Base-by-base conservation (phyloP, 768 basidiomycete species). In the Sporobolomyces pararoseus region DNA sequence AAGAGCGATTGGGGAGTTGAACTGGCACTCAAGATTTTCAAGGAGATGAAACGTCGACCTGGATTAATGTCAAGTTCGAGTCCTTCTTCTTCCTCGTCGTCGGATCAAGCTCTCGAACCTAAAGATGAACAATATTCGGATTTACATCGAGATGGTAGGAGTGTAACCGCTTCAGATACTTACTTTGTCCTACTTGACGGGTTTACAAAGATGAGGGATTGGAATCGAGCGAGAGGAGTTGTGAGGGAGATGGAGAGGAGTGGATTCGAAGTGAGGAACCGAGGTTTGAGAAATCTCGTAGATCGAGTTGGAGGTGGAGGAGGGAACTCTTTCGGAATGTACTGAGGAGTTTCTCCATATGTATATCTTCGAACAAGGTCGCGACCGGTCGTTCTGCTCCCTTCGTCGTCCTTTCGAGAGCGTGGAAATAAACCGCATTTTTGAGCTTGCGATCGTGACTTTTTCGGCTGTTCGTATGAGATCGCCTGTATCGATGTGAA, bases 121-220 rank as follows among this genome's bases (percentile, higher is more conserved):
- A 86, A 23, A 78, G 90, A 72, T 77, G 75, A 62, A 85, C 86
- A 76, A 86, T 87, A 78, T 80, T 81, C 63, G 58, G 84, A 87
- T 73, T 88, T 91, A 87, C 80, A 79, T 72, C 77, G 78, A 74
- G 77, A 79, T 72, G 82, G 80, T 47, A 76, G 87, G 66, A 79
- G 80, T 63, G 81, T 86, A 66, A 82, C 81, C 49, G 80, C 84
- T 65, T 39, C 57, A 17, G 86, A 87, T 76, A 90, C 90, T 60
- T 94, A 88, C 87, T 88, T 86, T 80, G 81, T 93, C 75, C 77
- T 91, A 53, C 80, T 95, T 70, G 81, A 82, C 21, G 89, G 89
- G 37, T 77, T 94, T 73, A 77, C 84, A 66, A 78, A 79, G 42
- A 83, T 84, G 76, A 80, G 81, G 63, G 84, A 86, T 70, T 89